phyloP scores from a whole-genome alignment of 768 basidiomycete species.

The Suillus variegatus region DNA sequence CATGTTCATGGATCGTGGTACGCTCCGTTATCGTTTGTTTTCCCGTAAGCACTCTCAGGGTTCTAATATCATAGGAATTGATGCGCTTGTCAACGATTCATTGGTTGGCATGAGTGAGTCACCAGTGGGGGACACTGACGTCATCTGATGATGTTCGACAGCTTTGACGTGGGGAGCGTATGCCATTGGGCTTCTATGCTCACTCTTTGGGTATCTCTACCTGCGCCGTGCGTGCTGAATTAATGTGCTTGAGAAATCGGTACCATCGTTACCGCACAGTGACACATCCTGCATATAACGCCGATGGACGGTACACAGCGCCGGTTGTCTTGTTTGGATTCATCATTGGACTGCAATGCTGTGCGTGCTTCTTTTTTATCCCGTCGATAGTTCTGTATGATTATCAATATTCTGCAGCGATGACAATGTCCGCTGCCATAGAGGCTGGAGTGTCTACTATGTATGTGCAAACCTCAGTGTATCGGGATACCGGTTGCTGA shows the following conservation, averaged over 20 bases:
- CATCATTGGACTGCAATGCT: slow-evolving; percentile 73
- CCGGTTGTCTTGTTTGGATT: slow-evolving; percentile 79
- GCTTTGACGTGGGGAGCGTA: slow-evolving; percentile 84
- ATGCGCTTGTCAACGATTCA: slow-evolving; percentile 82
- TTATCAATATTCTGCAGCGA: slow-evolving; percentile 37
- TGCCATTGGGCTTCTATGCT: slow-evolving; percentile 69
- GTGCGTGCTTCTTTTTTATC: slow-evolving; percentile 42
- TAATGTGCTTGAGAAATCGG: background rate
- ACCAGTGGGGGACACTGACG: background rate
- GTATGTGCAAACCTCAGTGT: slow-evolving; percentile 36
- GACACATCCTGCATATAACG: slow-evolving; percentile 75
- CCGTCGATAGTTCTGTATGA: background rate
- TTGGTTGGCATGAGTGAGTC: slow-evolving; percentile 73
- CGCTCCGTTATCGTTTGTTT: slow-evolving; percentile 1
- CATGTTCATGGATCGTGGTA: slow-evolving; percentile 70
- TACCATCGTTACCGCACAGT: slow-evolving; percentile 37
- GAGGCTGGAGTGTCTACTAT: slow-evolving; percentile 90
- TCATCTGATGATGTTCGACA: slow-evolving; percentile 23
- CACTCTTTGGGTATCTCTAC: slow-evolving; percentile 78
- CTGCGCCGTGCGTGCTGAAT: slow-evolving; percentile 53
- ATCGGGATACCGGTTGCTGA: background rate
- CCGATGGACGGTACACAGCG: slow-evolving; percentile 73
- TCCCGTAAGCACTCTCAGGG: background rate
- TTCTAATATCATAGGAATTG: slow-evolving; percentile 43
- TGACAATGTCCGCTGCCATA: slow-evolving; percentile 71